Evolutionary conservation across 169 alveolate genomes (phyloP), one percentile per base, ranked within the genome.

Genomic region (Plasmodium yoelii): DNA sequence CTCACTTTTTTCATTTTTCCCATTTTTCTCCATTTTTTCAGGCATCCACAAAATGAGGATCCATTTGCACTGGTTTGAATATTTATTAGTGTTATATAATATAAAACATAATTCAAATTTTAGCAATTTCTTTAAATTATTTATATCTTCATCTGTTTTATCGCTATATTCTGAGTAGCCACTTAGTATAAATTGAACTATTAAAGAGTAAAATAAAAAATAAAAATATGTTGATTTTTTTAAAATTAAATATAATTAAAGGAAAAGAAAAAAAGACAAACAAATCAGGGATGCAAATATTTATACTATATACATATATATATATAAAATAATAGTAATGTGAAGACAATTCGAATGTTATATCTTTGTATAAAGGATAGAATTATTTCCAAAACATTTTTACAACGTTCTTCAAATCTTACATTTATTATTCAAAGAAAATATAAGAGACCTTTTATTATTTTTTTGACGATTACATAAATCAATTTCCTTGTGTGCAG

Each of bases 351-450:
- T n/a, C n/a, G n/a, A n/a, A n/a, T n/a, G n/a, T n/a, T n/a, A n/a
- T n/a, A n/a, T n/a, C n/a, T n/a, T n/a, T n/a, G n/a, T n/a, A n/a
- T n/a, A n/a, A n/a, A n/a, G n/a, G n/a, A n/a, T n/a, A n/a, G n/a
- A n/a, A n/a, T n/a, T n/a, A n/a, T n/a, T n/a, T n/a, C n/a, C n/a
- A n/a, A n/a, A n/a, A n/a, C n/a, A n/a, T n/a, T n/a, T n/a, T n/a
- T n/a, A 8, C 10, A 6, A 24, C 15, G 18, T 67, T 8, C 34
- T 74, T 18, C 24, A 6, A 22, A 65, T 19, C 19, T 51, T 74
- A 74, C 88, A 80, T 51, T 64, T 18, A n/a, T 51, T 65, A 60
- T 80, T 80, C 24, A 80, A 59, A 13, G 90, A 64, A 80, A 80
- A 9, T 15, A 80, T 39, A 18, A 80, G 42, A 67, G 82, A 80